Base-by-base conservation (phyloP, 1,284 basidiomycete genomes). In the Vanrija humicola region DNA sequence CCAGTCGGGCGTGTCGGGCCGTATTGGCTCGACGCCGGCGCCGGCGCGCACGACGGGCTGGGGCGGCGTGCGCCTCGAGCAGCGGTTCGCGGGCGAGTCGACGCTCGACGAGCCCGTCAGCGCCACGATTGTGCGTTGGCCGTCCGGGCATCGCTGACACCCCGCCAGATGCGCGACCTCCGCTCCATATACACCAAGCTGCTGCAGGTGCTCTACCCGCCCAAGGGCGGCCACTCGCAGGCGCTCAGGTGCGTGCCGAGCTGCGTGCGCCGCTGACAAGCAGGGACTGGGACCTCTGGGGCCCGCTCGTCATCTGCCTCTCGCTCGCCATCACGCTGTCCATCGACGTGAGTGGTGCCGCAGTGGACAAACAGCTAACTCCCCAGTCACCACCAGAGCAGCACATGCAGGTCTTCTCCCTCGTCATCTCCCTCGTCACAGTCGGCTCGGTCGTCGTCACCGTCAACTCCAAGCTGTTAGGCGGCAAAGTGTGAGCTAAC, bases 241-340 rank as follows among this genome's bases (percentile, higher is more conserved):
- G 87, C 91, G 5, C 76, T 92, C 25, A 82, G 82, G 89, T 88
- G 50, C 56, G 80, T 60, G 52, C 51, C 12, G 18, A n/a, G 26
- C 21, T 5, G 14, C n/a, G 28, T 2, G 5, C 9, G 26, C 10
- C 48, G 45, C 58, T 62, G 55, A 65, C 45, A 26, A 23, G n/a
- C 64, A 90, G 90, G 61, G 93, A 96, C 68, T 97, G 93, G 93
- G 92, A 97, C 75, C 81, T 97, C 38, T 97, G 92, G 93, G 93
- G 92, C 2, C 93, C 92, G 10, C 81, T 96, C 7, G 82, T 95
- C 39, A 82, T 96, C 51, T 94, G 89, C 68, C 80, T 96, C 55
- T 78, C 84, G 19, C 81, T 96, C 14, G 90, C 88, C 43, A 88
- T 93, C 49, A 86, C 95, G 78, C 82, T 96, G 16, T 94, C 89